phyloP scores from a whole-genome alignment of 257 asterid species.

The Solanum piurae region DNA sequence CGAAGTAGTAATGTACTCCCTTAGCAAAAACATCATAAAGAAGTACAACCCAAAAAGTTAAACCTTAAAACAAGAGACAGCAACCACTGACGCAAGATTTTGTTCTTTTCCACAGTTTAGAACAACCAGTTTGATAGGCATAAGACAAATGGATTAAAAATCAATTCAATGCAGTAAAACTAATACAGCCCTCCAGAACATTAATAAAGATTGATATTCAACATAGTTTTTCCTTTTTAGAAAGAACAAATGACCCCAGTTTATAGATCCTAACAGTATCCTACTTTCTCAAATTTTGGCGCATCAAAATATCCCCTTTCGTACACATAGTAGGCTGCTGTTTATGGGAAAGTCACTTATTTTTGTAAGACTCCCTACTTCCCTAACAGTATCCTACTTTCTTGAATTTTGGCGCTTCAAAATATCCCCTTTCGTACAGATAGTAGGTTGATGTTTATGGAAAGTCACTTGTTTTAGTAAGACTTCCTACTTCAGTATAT shows the following conservation, averaged over 20 bases:
- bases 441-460: not conserved
- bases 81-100: not conserved
- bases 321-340: not conserved
- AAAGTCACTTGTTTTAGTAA: not conserved
- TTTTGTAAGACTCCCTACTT: not conserved
- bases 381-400: not conserved
- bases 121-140: not conserved
- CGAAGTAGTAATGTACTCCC: not conserved
- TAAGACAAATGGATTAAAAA: not conserved
- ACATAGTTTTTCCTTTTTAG: not conserved
- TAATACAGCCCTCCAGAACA: not conserved
- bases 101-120: not conserved
- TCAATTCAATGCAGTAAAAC: not conserved
- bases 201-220: not conserved
- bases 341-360: not conserved
- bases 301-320: not conserved
- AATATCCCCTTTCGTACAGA: not conserved
- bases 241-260: not conserved
- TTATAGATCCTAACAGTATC: not conserved
- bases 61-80: not conserved
- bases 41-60: not conserved
- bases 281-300: not conserved
- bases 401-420: not conserved
- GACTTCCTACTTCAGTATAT: not conserved
- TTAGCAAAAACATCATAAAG: not conserved